A percentile compares a stretch with the other conserved stretches of the same genome.
Conservation (phyloP, 768 basidiomycete genomes). For the Naganishia onofrii region DNA sequence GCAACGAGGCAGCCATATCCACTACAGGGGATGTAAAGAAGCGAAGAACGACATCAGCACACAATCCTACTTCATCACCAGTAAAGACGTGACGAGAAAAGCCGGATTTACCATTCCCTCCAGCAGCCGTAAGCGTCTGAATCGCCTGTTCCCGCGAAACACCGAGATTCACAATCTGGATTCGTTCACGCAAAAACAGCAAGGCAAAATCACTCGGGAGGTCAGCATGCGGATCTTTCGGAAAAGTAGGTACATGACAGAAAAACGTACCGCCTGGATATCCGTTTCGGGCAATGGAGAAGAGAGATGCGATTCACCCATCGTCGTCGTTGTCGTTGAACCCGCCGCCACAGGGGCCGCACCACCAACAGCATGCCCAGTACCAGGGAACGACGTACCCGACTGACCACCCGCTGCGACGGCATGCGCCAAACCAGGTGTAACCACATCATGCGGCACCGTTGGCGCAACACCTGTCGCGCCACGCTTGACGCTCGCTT, state of each 20-base stretch:
- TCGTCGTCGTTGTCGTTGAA: neutral
- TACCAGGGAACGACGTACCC: slow-evolving; percentile 62
- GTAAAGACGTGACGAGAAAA: neutral
- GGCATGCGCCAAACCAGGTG: neutral
- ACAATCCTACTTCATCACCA: neutral
- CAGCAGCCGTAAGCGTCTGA: slow-evolving; percentile 69
- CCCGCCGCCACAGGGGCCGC: slow-evolving; percentile 51
- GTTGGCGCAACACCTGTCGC: slow-evolving; percentile 40
- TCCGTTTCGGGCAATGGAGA: slow-evolving; percentile 58
- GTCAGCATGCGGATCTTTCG: no score
- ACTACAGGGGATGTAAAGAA: slow-evolving; percentile 42
- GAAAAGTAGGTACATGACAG: neutral
- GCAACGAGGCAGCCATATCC: slow-evolving; percentile 79
- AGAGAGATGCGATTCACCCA: neutral
- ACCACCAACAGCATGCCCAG: slow-evolving; percentile 63
- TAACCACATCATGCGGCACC: slow-evolving; percentile 31
- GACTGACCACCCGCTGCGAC: neutral
- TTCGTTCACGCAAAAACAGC: no score
- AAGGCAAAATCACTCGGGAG: no score
- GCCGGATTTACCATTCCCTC: slow-evolving; percentile 61
- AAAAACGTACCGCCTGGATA: slow-evolving; percentile 56
- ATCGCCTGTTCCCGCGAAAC: slow-evolving; percentile 74
- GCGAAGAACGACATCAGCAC: neutral
- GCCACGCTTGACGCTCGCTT: slow-evolving; percentile 25
- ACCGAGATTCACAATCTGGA: slow-evolving; percentile 72